Evolutionary conservation across 1,139 yeast species (phyloP).

Genomic region (Sugiyamaella novakii): DNA sequence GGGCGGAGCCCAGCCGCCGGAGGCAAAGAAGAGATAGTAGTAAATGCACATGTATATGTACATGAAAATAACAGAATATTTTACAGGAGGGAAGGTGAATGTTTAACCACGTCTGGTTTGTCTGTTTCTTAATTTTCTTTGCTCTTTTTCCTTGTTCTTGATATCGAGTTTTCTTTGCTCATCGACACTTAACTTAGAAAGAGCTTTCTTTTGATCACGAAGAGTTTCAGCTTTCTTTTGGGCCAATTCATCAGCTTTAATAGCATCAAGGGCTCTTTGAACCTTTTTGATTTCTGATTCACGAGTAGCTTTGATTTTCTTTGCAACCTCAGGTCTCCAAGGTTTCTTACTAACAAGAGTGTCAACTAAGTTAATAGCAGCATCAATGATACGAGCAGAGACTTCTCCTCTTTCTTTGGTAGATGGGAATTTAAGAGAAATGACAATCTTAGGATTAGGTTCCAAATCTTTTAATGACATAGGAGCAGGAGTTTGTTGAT

Average conservation of each 20-base stretch:
- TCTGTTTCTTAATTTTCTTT: constrained; percentile 52
- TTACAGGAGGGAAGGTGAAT: constrained; percentile 1
- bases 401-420: constrained; percentile 51
- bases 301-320: constrained; percentile 73
- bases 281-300: constrained; percentile 68
- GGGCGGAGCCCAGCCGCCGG: not conserved
- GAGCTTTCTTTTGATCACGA: constrained; percentile 57
- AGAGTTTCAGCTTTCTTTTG: constrained; percentile 69
- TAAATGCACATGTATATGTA: not conserved
- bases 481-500: constrained; percentile 75
- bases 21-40: not conserved
- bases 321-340: constrained; percentile 64
- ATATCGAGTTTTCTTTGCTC: constrained; percentile 68
- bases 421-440: constrained; percentile 55
- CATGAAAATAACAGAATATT: constrained; percentile 3
- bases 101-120: constrained; percentile 38
- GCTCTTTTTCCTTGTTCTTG: constrained; percentile 64
- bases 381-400: constrained; percentile 52
- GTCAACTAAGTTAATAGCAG: constrained; percentile 59
- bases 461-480: constrained; percentile 49
- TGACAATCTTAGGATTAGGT: constrained; percentile 57
- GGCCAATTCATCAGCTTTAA: constrained; percentile 67
- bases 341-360: constrained; percentile 49
- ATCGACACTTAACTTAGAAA: constrained; percentile 61
- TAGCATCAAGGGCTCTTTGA: constrained; percentile 59